These are phyloP conservation scores for Diaporthe humulicola DNA, from an alignment of 2,329 filamentous ascomycete species.

Conservation along the genomic window DNA sequence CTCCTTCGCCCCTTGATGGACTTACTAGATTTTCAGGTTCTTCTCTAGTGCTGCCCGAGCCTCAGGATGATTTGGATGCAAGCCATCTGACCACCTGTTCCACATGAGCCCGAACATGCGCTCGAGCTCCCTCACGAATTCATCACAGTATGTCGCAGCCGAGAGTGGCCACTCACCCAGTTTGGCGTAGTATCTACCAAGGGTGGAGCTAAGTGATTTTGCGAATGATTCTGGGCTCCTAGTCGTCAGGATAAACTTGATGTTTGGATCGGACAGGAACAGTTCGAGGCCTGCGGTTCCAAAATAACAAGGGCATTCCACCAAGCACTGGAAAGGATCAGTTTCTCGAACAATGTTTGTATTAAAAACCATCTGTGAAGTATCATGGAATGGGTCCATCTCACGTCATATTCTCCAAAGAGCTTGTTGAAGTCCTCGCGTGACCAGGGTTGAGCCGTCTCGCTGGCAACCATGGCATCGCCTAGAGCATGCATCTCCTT, in stretches of 20 bases:
- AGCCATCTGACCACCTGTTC: constrained; percentile 22
- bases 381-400: not conserved
- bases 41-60: constrained; percentile 14
- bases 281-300: constrained; percentile 17
- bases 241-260: constrained; percentile 21
- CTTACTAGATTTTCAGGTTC: constrained; percentile 22
- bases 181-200: constrained; percentile 20
- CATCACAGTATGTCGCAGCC: constrained; percentile 2
- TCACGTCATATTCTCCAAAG: constrained; percentile 19
- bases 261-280: constrained; percentile 21
- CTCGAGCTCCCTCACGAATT: constrained; percentile 18
- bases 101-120: constrained; percentile 26
- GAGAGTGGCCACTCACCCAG: constrained; percentile 9
- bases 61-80: constrained; percentile 15
- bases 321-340: not conserved
- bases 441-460: constrained; percentile 10
- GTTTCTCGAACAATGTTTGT: not conserved
- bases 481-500: constrained; percentile 6
- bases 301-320: constrained; percentile 25
- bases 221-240: constrained; percentile 5
- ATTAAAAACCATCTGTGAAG: not conserved
- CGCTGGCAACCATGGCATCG: constrained; percentile 23
- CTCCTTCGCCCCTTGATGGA: not conserved
- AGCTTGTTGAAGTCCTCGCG: constrained; percentile 15
- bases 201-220: constrained; percentile 1